These are phyloP conservation scores for Lecanoromycetidae sp. DNA, from an alignment of 2,329 filamentous ascomycete species.

Conservation along the genomic window DNA sequence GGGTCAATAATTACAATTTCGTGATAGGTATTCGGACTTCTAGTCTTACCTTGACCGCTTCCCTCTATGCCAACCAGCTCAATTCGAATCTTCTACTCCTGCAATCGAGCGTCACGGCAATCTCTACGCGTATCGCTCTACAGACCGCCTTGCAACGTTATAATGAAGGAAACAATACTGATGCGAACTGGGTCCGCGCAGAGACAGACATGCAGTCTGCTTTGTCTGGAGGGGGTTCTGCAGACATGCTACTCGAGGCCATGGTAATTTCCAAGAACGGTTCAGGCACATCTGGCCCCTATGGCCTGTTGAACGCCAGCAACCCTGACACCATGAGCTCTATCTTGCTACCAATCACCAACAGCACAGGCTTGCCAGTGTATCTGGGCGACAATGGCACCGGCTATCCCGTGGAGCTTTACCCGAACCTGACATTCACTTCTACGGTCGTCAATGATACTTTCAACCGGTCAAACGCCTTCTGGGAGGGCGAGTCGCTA, in stretches of 20 bases:
- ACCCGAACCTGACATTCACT: slow-evolving; percentile 64
- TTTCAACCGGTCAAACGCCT: slow-evolving; percentile 27
- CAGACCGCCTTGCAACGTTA: slow-evolving; percentile 41
- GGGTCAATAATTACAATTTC: slow-evolving; percentile 50
- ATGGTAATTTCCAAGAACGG: slow-evolving; percentile 59
- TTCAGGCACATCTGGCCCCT: slow-evolving; percentile 38
- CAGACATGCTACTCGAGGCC: slow-evolving; percentile 52
- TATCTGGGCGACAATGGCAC: slow-evolving; percentile 48
- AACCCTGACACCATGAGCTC: slow-evolving; percentile 31
- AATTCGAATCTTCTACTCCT: slow-evolving; percentile 67
- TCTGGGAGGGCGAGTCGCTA: slow-evolving; percentile 33
- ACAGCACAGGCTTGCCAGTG: slow-evolving; percentile 45
- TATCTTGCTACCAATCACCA: slow-evolving; percentile 51
- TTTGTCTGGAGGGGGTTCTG: slow-evolving; percentile 46
- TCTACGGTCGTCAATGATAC: slow-evolving; percentile 26
- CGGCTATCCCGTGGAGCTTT: slow-evolving; percentile 63
- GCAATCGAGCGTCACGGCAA: slow-evolving; percentile 59
- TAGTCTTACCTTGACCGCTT: slow-evolving; percentile 65
- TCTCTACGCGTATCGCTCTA: slow-evolving; percentile 50
- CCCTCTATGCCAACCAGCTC: slow-evolving; percentile 73
- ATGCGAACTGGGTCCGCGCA: slow-evolving; percentile 49
- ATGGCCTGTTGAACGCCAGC: slow-evolving; percentile 55
- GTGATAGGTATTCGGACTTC: slow-evolving; percentile 46
- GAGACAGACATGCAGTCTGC: slow-evolving; percentile 57
- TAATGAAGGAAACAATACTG: slow-evolving; percentile 40